Percentiles rank a stretch among this genome's conserved stretches.
Evolutionary conservation across 2,329 filamentous ascomycete species (phyloP).

Genomic region (Annulohypoxylon truncatum): DNA sequence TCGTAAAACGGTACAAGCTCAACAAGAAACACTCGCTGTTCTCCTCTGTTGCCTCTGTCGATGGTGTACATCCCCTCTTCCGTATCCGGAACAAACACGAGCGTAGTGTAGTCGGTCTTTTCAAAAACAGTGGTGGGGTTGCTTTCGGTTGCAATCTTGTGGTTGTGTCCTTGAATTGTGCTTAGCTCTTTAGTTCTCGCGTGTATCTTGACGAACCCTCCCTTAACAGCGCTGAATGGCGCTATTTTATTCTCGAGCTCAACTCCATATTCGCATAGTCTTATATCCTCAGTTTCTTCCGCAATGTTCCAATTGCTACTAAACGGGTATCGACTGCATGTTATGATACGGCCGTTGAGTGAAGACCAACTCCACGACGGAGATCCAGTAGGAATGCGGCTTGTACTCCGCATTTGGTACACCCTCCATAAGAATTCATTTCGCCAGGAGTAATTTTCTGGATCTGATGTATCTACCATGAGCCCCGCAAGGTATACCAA

Average conservation of each 20-base stretch:
- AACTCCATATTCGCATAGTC: slow-evolving; percentile 12
- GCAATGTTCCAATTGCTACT: background rate
- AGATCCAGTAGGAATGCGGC: background rate
- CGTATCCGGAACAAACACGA: slow-evolving; percentile 18
- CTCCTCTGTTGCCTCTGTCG: background rate
- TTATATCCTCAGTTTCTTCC: slow-evolving; percentile 20
- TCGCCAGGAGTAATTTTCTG: slow-evolving; percentile 27
- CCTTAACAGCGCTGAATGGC: slow-evolving; percentile 30
- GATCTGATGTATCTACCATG: slow-evolving; percentile 27
- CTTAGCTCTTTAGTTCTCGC: slow-evolving; percentile 7
- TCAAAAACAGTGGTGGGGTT: background rate
- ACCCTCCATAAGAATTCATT: slow-evolving; percentile 31
- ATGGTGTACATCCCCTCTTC: background rate
- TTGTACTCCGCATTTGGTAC: background rate
- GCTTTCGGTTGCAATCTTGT: slow-evolving; percentile 1
- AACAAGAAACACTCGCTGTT: slow-evolving; percentile 6
- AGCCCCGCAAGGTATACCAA: slow-evolving; percentile 31
- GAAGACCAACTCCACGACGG: slow-evolving; percentile 42
- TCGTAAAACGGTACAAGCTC: slow-evolving; percentile 22
- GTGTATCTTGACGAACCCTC: slow-evolving; percentile 18
- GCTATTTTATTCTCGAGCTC: slow-evolving; percentile 21
- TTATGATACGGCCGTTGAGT: slow-evolving; percentile 17
- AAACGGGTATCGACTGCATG: slow-evolving; percentile 5
- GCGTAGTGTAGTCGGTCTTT: background rate
- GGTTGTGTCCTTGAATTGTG: slow-evolving; percentile 7